phyloP scores from a whole-genome alignment of 2,329 filamentous ascomycete species.

The Phialophora expanda region DNA sequence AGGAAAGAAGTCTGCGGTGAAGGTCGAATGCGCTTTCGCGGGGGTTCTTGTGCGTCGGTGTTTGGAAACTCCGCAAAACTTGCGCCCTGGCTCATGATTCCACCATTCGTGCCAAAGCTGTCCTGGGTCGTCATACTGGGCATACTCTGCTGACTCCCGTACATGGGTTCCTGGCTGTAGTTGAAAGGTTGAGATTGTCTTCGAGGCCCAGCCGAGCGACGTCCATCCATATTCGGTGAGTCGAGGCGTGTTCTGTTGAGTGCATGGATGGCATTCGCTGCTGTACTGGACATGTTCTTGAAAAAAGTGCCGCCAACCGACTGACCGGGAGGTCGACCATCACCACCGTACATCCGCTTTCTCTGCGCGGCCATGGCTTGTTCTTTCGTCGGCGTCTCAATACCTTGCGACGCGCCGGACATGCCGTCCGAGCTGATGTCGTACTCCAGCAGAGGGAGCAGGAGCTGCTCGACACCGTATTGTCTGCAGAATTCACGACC shows the following conservation, averaged over 20 bases:
- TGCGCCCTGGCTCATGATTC: constrained; percentile 63
- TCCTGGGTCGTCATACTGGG: constrained; percentile 74
- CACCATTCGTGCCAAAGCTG: constrained; percentile 63
- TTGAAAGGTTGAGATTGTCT: constrained; percentile 70
- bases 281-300: constrained; percentile 92
- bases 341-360: constrained; percentile 87
- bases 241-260: constrained; percentile 96
- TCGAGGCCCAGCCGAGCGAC: constrained; percentile 71
- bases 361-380: constrained; percentile 96
- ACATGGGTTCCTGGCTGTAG: constrained; percentile 66
- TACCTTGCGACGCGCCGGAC: constrained; percentile 69
- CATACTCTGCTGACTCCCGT: constrained; percentile 82
- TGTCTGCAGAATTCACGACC: constrained; percentile 88
- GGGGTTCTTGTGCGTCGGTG: constrained; percentile 38
- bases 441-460: constrained; percentile 56
- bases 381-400: constrained; percentile 97
- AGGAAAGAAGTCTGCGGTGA: constrained; percentile 49
- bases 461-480: constrained; percentile 61
- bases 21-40: constrained; percentile 40
- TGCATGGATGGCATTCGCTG: constrained; percentile 89
- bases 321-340: constrained; percentile 68
- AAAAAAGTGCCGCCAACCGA: constrained; percentile 84
- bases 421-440: constrained; percentile 59
- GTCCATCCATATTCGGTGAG: constrained; percentile 75
- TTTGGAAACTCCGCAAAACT: constrained; percentile 39